A percentile compares a stretch with the other conserved stretches of the same genome.
Conservation (phyloP, 305 asterid genomes). For the Fraxinus dipetala region DNA sequence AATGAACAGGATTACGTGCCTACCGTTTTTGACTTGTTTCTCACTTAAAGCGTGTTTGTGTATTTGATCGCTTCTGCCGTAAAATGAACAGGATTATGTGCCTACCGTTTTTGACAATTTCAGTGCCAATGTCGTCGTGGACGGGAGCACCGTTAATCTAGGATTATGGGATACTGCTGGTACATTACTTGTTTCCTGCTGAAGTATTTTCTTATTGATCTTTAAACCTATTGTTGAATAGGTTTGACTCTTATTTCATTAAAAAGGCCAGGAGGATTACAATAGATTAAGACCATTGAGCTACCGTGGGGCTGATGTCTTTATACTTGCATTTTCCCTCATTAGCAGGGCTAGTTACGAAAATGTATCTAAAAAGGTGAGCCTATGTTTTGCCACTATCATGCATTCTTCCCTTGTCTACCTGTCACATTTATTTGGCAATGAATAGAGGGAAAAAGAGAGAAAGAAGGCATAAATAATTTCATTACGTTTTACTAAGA, state of each 20-base stretch:
- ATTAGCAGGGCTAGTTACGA: constrained; percentile 8
- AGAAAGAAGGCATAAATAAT: neutral
- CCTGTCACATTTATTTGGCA: neutral
- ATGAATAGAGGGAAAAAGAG: neutral
- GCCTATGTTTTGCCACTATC: neutral
- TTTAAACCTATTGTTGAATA: neutral
- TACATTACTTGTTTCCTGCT: constrained; percentile 19
- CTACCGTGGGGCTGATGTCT: neutral
- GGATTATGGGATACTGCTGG: constrained; percentile 69
- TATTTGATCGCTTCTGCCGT: constrained; percentile 10
- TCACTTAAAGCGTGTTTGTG: neutral
- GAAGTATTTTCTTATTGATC: neutral
- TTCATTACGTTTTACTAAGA: neutral
- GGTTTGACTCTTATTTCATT: neutral
- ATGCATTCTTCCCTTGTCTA: neutral
- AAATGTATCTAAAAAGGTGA: neutral
- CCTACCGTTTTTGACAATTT: constrained; percentile 59
- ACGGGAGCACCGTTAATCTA: constrained; percentile 54
- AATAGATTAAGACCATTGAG: neutral
- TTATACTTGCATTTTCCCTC: neutral
- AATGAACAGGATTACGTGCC: constrained; percentile 53
- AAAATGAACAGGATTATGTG: constrained; percentile 46
- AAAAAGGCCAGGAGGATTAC: neutral
- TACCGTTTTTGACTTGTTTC: constrained; percentile 41
- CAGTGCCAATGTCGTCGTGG: constrained; percentile 62